These are phyloP conservation scores for Tetrahymena elliotti DNA, from an alignment of 73 alveolate genomes.

Conservation along the genomic window DNA sequence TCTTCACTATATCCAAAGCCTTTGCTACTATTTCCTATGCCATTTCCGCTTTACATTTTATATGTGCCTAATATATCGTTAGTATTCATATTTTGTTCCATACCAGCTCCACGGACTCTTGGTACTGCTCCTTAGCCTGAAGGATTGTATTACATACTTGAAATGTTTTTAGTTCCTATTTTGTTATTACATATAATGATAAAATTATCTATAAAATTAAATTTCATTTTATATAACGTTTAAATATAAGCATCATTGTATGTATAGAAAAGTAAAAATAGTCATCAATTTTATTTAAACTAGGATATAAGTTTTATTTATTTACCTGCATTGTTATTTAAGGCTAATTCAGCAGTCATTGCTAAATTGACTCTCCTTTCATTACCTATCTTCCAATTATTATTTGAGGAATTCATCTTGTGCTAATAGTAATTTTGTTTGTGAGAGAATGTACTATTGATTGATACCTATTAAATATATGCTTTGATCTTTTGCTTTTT, in stretches of 20 bases:
- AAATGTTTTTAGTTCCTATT: background rate
- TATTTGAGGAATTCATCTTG: background rate
- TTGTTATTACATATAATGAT: background rate
- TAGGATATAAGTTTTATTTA: background rate
- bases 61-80: background rate
- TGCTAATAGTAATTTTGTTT: background rate
- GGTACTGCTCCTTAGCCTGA: background rate
- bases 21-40: background rate
- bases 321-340: background rate
- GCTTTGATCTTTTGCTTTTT: background rate
- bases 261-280: background rate
- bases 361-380: background rate
- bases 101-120: background rate
- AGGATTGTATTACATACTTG: background rate
- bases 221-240: background rate
- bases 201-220: no score
- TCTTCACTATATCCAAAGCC: background rate
- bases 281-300: background rate
- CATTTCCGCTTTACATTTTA: background rate
- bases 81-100: background rate
- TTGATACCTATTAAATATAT: background rate
- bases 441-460: background rate
- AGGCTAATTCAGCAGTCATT: background rate
- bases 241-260: background rate
- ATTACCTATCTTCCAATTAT: background rate